A percentile compares a stretch with the other conserved stretches of the same genome.
Evolutionary conservation across 2,329 filamentous ascomycete species (phyloP).

Genomic region (Emergomyces africanus): DNA sequence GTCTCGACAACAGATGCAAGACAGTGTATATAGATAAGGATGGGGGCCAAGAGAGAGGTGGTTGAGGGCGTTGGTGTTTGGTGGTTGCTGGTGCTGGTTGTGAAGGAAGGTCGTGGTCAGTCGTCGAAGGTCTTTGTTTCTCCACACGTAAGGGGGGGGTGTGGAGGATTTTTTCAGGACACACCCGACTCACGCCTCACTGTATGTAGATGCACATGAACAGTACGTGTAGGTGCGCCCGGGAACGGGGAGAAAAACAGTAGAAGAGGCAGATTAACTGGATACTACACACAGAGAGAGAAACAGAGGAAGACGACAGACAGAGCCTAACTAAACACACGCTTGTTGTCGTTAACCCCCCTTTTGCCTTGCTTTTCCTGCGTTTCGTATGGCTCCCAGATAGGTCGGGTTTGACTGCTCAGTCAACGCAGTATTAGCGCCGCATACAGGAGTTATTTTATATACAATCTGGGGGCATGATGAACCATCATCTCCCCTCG

Average conservation of each 20-base stretch:
- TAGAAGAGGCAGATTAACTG: neutral
- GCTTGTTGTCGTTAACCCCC: constrained; percentile 10
- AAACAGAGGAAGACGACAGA: no score
- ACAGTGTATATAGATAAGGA: neutral
- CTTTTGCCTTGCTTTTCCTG: constrained; percentile 11
- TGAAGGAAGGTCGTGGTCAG: neutral
- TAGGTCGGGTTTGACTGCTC: constrained; percentile 28
- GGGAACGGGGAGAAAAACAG: neutral
- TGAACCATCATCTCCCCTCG: constrained; percentile 33
- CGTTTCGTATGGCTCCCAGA: constrained; percentile 28
- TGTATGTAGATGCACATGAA: neutral
- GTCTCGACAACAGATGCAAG: constrained; percentile 5
- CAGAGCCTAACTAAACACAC: no score
- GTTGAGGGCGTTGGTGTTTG: neutral
- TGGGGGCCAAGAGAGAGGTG: neutral
- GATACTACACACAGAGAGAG: neutral
- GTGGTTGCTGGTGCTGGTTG: neutral
- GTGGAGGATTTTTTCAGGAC: neutral
- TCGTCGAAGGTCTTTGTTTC: neutral
- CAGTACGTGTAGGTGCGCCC: neutral
- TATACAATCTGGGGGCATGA: constrained; percentile 22
- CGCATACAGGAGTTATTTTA: constrained; percentile 3
- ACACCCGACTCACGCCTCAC: neutral
- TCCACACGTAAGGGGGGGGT: neutral
- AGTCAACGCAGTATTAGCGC: constrained; percentile 22